These are phyloP conservation scores for Phytophthora pisi DNA, from an alignment of 352 stramenopile genomes.

Conservation along the genomic window DNA sequence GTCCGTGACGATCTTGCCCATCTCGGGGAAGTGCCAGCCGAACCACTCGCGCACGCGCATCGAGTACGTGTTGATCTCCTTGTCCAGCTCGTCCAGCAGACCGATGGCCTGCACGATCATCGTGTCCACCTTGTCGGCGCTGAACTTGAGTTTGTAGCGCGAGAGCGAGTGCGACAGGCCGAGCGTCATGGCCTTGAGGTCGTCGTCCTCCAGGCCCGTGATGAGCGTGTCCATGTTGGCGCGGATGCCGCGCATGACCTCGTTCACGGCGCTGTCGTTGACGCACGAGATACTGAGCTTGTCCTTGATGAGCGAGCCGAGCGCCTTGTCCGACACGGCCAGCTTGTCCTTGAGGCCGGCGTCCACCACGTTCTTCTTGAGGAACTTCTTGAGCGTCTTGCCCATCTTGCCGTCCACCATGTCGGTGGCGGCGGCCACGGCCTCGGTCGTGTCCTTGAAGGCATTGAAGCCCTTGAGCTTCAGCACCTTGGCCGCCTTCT, in stretches of 20 bases:
- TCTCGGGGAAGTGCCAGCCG: constrained; percentile 97
- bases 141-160: constrained; percentile 99
- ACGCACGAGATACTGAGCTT: constrained; percentile 95
- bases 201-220: constrained; percentile 88
- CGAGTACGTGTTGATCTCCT: constrained; percentile 99
- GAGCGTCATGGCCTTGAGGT: constrained; percentile 97
- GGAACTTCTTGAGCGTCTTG: constrained; percentile 98
- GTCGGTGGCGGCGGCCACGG: constrained; percentile 96
- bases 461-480: constrained; percentile 98
- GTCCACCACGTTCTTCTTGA: constrained; percentile 99
- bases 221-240: constrained; percentile 96
- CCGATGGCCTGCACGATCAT: constrained; percentile 99
- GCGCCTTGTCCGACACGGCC: constrained; percentile 96
- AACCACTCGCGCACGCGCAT: constrained; percentile 99
- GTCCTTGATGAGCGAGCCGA: constrained; percentile 98
- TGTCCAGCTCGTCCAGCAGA: constrained; percentile 99
- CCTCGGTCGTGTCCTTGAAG: constrained; percentile 99
- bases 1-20: constrained; percentile 98
- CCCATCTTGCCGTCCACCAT: constrained; percentile 98
- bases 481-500: constrained; percentile 92
- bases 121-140: constrained; percentile 99
- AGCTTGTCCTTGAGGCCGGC: constrained; percentile 94
- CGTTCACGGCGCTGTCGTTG: constrained; percentile 92
- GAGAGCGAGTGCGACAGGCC: constrained; percentile 98
- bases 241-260: constrained; percentile 97